A percentile compares a stretch with the other conserved stretches of the same genome.
Evolutionary conservation across 2,329 filamentous ascomycete genomes (phyloP).

Genomic region (Myriangium duriaei): DNA sequence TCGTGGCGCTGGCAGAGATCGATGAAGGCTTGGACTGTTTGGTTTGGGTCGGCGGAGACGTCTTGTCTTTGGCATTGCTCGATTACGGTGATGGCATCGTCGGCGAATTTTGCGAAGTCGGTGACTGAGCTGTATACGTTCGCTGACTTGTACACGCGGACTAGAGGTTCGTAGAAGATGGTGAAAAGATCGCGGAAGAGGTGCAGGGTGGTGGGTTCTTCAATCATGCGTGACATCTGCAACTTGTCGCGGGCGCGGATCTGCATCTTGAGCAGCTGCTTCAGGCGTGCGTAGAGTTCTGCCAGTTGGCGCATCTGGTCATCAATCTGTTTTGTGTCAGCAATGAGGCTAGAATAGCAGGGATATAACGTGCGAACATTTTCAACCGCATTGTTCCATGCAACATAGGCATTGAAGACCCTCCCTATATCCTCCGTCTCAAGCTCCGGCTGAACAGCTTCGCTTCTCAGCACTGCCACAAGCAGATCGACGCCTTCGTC

Average conservation of each 20-base stretch:
- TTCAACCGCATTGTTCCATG: slow-evolving; percentile 89
- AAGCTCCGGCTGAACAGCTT: slow-evolving; percentile 60
- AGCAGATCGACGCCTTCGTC: slow-evolving; percentile 70
- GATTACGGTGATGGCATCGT: slow-evolving; percentile 79
- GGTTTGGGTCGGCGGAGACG: slow-evolving; percentile 88
- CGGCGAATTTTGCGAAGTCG: slow-evolving; percentile 84
- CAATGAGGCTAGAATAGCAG: not conserved
- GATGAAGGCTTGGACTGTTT: slow-evolving; percentile 96
- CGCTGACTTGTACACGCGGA: slow-evolving; percentile 94
- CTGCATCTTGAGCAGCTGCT: slow-evolving; percentile 85
- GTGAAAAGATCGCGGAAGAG: slow-evolving; percentile 93
- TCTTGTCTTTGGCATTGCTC: slow-evolving; percentile 59
- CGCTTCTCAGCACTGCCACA: slow-evolving; percentile 71
- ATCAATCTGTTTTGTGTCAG: slow-evolving; percentile 43
- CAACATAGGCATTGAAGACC: slow-evolving; percentile 88
- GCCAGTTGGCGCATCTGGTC: slow-evolving; percentile 80
- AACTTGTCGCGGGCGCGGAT: slow-evolving; percentile 86
- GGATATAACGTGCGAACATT: slow-evolving; percentile 37
- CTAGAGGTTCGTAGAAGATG: slow-evolving; percentile 96
- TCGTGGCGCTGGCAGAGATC: slow-evolving; percentile 91
- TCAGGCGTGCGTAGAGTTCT: slow-evolving; percentile 84
- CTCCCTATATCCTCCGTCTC: slow-evolving; percentile 64
- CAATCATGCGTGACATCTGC: slow-evolving; percentile 93
- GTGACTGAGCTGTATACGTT: slow-evolving; percentile 97
- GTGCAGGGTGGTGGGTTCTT: slow-evolving; percentile 94